A percentile compares a stretch with the other conserved stretches of the same genome.
These are phyloP conservation scores for Pestalotiopsis sp. DNA, from an alignment of 2,329 filamentous ascomycete species.

Conservation along the genomic window DNA sequence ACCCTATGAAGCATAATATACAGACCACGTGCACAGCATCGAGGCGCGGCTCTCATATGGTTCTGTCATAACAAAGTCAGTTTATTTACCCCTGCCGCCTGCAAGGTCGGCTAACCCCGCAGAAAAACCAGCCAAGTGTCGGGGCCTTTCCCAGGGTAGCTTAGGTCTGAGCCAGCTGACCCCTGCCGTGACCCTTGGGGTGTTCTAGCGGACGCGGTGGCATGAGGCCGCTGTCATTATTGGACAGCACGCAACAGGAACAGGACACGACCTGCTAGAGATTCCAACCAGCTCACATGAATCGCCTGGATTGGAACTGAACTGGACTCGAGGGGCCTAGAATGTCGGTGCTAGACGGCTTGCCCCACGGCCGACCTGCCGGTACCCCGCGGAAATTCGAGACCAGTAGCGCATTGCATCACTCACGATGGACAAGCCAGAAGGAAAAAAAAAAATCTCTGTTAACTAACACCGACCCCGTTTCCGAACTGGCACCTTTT, in stretches of 20 bases:
- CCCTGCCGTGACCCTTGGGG: background rate
- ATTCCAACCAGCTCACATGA: background rate
- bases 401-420: background rate
- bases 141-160: background rate
- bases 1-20: background rate
- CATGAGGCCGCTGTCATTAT: background rate
- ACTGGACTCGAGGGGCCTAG: background rate
- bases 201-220: background rate
- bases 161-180: background rate
- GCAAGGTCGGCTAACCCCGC: background rate
- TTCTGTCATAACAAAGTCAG: background rate
- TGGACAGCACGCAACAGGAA: background rate
- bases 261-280: background rate
- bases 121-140: background rate
- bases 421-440: background rate
- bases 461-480: background rate
- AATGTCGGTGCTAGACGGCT: background rate
- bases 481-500: background rate
- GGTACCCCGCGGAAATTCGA: background rate
- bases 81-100: background rate
- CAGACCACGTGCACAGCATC: background rate
- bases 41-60: background rate
- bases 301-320: background rate
- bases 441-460: background rate
- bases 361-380: background rate